Base-by-base conservation (phyloP, 1,284 basidiomycete species). In the Puccinia horiana region DNA sequence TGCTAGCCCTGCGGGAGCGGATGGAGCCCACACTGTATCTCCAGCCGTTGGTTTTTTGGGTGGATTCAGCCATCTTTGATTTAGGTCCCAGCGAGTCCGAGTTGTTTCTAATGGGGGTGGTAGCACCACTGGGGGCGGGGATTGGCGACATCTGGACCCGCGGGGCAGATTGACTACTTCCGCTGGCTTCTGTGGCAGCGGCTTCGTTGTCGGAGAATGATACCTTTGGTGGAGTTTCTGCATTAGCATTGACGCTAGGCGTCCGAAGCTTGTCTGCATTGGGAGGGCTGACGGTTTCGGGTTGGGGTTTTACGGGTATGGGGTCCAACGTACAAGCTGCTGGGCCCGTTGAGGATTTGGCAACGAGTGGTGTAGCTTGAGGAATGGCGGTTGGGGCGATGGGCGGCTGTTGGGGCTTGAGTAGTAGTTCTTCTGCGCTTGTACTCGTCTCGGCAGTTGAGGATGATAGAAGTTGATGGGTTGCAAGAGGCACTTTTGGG, bases 11-110 rank as follows among this genome's bases (percentile, higher is more conserved):
- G 9, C 70, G 70, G 47, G 70, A 73, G 4, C 70, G 70, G 18
- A 78, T 67, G 35, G 76, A 78, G 8, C 76, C 76, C 16, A 78
- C 32, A 32, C 63, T 69, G 29, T 54, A 65, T 78, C 76, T 44
- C 76, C 76, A 78, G 12, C 61, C 61, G 26, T 42, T 65, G 16
- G 58, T 78, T 42, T 78, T 78, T 47, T 26, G 44, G 3, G 42
- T n/a, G 70, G 32, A 47, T 47, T 73, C 42, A 11, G n/a, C 26
- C 14, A 32, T 44, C 65, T 44, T 69, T 6, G 65, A 42, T 69
- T 69, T 69, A 20, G 35, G 23, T 2, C 40, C 65, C 35, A 44
- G 11, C 23, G 37, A 69, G 40, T 69, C 65, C 44, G 37, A 23
- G 40, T 32, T 18, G 2, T 4, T 8, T 44, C 20, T 42, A 35